A percentile compares a stretch with the other conserved stretches of the same genome.
These are phyloP conservation scores for Cyclotella atomus DNA, from an alignment of 108 stramenopile genomes.

Conservation along the genomic window DNA sequence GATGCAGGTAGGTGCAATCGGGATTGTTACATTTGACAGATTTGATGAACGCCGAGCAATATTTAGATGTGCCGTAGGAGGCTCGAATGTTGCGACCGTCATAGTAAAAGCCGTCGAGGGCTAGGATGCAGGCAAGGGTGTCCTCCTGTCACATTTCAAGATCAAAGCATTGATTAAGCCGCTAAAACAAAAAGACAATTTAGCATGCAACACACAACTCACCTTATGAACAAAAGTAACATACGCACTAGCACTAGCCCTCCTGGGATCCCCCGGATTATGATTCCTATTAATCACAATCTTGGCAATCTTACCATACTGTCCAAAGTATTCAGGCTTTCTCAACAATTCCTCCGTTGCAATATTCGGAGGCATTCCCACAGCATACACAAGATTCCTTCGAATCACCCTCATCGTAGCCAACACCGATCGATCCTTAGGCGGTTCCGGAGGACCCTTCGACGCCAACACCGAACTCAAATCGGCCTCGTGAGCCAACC, in stretches of 20 bases:
- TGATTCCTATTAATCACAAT: conserved; percentile 92
- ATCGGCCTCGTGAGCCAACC: conserved; percentile 25
- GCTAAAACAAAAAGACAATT: no score
- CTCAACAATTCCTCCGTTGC: conserved; percentile 88
- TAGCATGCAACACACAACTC: no score
- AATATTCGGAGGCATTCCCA: conserved; percentile 89
- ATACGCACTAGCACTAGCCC: conserved; percentile 89
- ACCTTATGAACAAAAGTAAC: conserved; percentile 96
- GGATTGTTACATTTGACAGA: conserved; percentile 97
- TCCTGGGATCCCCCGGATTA: conserved; percentile 67
- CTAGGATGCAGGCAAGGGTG: conserved; percentile 87
- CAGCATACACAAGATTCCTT: conserved; percentile 95
- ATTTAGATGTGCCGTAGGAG: conserved; percentile 99
- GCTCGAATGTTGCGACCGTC: conserved; percentile 93
- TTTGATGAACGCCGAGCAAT: conserved; percentile 97
- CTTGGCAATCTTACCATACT: conserved; percentile 96
- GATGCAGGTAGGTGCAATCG: conserved; percentile 97
- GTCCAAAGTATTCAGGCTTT: conserved; percentile 95
- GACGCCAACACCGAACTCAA: conserved; percentile 37
- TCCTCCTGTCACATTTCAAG: conserved; percentile 73
- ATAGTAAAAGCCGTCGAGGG: conserved; percentile 88
- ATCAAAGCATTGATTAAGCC: no score
- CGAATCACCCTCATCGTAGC: conserved; percentile 98
- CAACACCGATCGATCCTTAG: conserved; percentile 88
- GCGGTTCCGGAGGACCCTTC: conserved; percentile 71